Conservation (phyloP, 148 eudicot genomes). For the Bassia scoparia region DNA sequence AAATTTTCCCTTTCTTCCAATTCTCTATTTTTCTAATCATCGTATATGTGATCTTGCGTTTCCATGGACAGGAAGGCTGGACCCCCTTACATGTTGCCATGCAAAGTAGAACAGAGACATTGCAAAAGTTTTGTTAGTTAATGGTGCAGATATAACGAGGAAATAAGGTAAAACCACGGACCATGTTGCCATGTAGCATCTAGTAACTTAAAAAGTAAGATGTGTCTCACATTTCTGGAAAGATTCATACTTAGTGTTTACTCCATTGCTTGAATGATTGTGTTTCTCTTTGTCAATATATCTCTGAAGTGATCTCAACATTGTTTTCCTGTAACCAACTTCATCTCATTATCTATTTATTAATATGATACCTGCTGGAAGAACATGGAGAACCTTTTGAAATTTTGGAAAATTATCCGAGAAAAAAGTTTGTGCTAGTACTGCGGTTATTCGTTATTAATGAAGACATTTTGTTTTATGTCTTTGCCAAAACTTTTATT, state of each 20-base stretch:
- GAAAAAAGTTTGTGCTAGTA: neutral
- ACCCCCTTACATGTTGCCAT: constrained; percentile 89
- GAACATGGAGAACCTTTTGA: neutral
- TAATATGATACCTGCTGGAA: neutral
- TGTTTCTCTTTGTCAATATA: neutral
- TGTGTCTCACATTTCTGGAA: neutral
- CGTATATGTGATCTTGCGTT: constrained; percentile 5
- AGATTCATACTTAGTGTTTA: neutral
- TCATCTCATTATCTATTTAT: neutral
- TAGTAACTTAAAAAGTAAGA: constrained; percentile 1
- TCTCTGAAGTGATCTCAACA: neutral
- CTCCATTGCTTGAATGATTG: neutral
- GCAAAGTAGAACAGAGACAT: constrained; percentile 86
- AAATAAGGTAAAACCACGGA: constrained; percentile 50
- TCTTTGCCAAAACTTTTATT: neutral
- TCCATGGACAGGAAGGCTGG: constrained; percentile 75
- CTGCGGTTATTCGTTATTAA: neutral
- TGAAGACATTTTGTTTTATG: neutral
- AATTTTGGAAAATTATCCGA: neutral
- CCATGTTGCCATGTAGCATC: constrained; percentile 1
- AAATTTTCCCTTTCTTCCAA: neutral
- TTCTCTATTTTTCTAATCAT: no score
- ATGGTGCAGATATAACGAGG: constrained; percentile 76
- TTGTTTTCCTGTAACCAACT: neutral
- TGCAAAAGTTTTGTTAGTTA: constrained; percentile 65